phyloP scores from a whole-genome alignment of 192 early-diverging fungal species.

The Funneliformis mosseae region DNA sequence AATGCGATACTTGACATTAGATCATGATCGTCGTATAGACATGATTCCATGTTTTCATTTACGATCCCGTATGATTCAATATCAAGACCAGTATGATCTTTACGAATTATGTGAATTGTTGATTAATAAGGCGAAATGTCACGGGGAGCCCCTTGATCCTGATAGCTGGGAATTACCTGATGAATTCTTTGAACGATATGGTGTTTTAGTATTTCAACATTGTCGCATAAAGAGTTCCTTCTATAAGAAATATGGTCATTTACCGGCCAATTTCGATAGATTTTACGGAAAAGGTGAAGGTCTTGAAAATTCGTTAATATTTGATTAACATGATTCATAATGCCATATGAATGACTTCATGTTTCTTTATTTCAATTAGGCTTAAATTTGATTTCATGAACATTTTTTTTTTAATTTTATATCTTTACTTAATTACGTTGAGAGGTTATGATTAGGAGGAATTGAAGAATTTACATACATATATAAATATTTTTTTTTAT shows the following conservation, averaged over 20 bases:
- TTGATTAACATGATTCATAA: neutral
- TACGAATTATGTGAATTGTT: constrained; percentile 41
- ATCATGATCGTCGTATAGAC: constrained; percentile 44
- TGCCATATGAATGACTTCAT: neutral
- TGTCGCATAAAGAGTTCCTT: constrained; percentile 8
- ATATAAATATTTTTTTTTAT: too few species aligned
- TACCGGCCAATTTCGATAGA: neutral
- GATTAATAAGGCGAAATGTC: constrained; percentile 42
- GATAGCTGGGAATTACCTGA: constrained; percentile 46
- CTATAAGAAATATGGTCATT: neutral
- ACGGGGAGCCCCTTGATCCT: constrained; percentile 46
- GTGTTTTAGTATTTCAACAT: constrained; percentile 27
- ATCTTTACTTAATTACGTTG: neutral
- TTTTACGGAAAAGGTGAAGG: neutral
- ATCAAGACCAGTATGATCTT: constrained; percentile 39
- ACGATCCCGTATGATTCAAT: constrained; percentile 44
- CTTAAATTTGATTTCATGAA: neutral
- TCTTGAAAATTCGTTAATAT: neutral
- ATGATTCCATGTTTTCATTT: constrained; percentile 47
- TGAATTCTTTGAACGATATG: constrained; percentile 43
- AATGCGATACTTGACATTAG: constrained; percentile 16
- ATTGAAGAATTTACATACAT: neutral
- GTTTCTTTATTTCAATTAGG: neutral
- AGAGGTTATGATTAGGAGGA: neutral
- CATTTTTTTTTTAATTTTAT: neutral